Base-by-base conservation (phyloP, 768 basidiomycete genomes). In the Clavaria fumosa region DNA sequence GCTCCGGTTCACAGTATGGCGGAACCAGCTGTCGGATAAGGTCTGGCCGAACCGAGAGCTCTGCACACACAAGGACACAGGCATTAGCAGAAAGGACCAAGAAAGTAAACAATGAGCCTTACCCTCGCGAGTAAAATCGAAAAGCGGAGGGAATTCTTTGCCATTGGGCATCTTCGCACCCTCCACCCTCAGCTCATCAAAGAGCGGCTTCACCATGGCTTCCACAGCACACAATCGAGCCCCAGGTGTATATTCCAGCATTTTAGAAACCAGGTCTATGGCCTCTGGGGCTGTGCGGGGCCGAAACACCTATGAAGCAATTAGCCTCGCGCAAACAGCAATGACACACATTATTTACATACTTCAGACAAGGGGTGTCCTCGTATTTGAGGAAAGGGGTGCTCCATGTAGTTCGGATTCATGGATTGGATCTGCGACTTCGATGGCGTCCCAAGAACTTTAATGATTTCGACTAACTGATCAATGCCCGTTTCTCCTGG, bases 321-420 rank as follows among this genome's bases (percentile, higher is more conserved):
- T n/a, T n/a, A n/a, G n/a, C n/a, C n/a, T n/a, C n/a, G n/a, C n/a
- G n/a, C n/a, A n/a, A n/a, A n/a, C n/a, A n/a, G n/a, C n/a, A n/a
- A n/a, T n/a, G 27, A 32, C 34, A 31, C 14, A 23, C 40, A 22
- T 26, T 22, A 35, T 32, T 21, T 6, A 53, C 59, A 19, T 42
- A 86, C 88, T 77, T 97, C 97, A 54, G 80, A 82, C 67, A 97
- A 97, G 0, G 91, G 91, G 54, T 97, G 93, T n/a, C 91, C 89
- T 56, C 93, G 90, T 68, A 99, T 99, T 61, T 97, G 93, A 1
- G 95, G 95, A 68, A 99, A 99, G 62, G 97, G 96, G 75, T 99
- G 95, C 56, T 99, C 95, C 95, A 97, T 97, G 63, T 99, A 99
- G 65, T 99, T 99, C 39, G 95, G 95, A 61, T 99, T 99, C 95